Evolutionary conservation across 2,329 filamentous ascomycete species (phyloP).

Genomic region (Coniochaeta sp.): DNA sequence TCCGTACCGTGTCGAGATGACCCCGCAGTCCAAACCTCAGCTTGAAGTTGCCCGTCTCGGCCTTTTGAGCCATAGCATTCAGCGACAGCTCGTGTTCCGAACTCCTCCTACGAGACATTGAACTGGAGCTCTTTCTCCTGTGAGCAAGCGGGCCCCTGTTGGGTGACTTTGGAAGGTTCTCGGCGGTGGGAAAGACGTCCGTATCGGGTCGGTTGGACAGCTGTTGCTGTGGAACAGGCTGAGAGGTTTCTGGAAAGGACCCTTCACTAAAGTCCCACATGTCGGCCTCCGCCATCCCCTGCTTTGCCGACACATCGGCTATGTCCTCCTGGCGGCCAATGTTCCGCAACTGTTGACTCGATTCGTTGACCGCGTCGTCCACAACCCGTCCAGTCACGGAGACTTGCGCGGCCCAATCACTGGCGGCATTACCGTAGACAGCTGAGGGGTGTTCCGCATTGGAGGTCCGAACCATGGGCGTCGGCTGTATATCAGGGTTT

Average conservation of each 20-base stretch:
- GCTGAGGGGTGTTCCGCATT: slow-evolving; percentile 31
- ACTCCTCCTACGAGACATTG: slow-evolving; percentile 64
- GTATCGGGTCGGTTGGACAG: slow-evolving; percentile 67
- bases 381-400: slow-evolving; percentile 14
- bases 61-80: slow-evolving; percentile 44
- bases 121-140: slow-evolving; percentile 76
- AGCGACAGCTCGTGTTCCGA: slow-evolving; percentile 58
- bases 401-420: slow-evolving; percentile 23
- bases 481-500: slow-evolving; percentile 31
- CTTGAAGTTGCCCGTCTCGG: slow-evolving; percentile 76
- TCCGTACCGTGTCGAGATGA: slow-evolving; percentile 87
- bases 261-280: slow-evolving; percentile 92
- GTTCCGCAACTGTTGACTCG: slow-evolving; percentile 32
- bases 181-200: slow-evolving; percentile 78
- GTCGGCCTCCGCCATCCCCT: slow-evolving; percentile 49
- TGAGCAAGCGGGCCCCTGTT: slow-evolving; percentile 62
- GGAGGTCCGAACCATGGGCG: slow-evolving; percentile 45
- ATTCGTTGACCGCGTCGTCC: slow-evolving; percentile 14
- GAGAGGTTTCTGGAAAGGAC: slow-evolving; percentile 50
- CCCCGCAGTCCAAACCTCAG: slow-evolving; percentile 86
- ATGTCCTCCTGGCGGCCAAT: slow-evolving; percentile 29
- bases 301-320: slow-evolving; percentile 40
- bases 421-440: slow-evolving; percentile 24
- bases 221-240: slow-evolving; percentile 35
- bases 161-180: slow-evolving; percentile 74